A percentile compares a stretch with the other conserved stretches of the same genome.
Conservation (phyloP, 306 rosid species). For the Dalbergia oliveri region DNA sequence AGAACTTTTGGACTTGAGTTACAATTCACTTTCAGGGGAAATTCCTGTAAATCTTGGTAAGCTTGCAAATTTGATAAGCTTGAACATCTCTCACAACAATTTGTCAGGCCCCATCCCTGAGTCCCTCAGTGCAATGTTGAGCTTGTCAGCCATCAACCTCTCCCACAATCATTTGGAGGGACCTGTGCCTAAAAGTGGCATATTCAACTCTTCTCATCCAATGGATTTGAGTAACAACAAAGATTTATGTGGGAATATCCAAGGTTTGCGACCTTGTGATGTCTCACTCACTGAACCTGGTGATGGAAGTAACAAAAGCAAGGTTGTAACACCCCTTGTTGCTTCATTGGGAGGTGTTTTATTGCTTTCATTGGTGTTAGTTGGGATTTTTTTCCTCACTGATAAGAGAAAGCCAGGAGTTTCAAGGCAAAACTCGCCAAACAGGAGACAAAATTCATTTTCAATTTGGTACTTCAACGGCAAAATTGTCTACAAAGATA, state of each 20-base stretch:
- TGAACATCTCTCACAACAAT: conserved; percentile 62
- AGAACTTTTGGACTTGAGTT: conserved; percentile 60
- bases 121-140: conserved; percentile 49
- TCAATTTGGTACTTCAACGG: conserved; percentile 59
- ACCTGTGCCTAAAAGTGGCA: conserved; percentile 48
- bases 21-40: conserved; percentile 56
- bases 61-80: conserved; percentile 55
- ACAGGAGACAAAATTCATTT: conserved; percentile 34
- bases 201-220: conserved; percentile 47
- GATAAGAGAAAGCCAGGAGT: conserved; percentile 32
- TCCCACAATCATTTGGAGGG: conserved; percentile 66
- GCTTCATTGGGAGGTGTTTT: conserved; percentile 48
- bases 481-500: conserved; percentile 51
- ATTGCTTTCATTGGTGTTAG: conserved; percentile 29
- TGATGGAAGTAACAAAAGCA: conserved; percentile 34
- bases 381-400: conserved; percentile 26
- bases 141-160: conserved; percentile 56
- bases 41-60: conserved; percentile 52
- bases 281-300: not conserved
- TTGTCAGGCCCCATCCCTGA: conserved; percentile 58
- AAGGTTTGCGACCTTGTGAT: conserved; percentile 48
- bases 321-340: conserved; percentile 39
- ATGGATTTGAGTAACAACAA: conserved; percentile 55
- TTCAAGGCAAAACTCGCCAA: not conserved
- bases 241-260: conserved; percentile 48